Evolutionary conservation across 306 rosid genomes (phyloP).

Genomic region (Castanospermum australe): DNA sequence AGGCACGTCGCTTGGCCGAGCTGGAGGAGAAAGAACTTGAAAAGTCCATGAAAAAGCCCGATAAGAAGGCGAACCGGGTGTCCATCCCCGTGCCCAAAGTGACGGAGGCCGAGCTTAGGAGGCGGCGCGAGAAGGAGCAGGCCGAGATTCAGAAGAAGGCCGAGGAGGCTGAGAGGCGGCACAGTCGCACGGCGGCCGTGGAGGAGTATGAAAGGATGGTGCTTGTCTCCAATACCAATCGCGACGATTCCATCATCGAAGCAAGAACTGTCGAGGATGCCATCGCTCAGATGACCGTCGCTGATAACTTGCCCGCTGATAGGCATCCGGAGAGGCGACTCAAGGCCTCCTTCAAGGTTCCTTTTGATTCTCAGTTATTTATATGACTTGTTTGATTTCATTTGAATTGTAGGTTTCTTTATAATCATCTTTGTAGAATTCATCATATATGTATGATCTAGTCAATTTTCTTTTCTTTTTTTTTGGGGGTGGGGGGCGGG

Average conservation of each 20-base stretch:
- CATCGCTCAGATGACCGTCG: conserved; percentile 60
- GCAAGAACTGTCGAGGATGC: conserved; percentile 90
- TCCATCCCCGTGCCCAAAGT: conserved; percentile 84
- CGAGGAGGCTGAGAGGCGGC: conserved; percentile 65
- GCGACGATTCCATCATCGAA: conserved; percentile 82
- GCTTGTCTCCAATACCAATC: conserved; percentile 72
- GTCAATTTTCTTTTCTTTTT: neutral
- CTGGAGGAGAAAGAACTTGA: conserved; percentile 90
- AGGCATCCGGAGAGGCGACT: conserved; percentile 94
- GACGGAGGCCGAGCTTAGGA: conserved; percentile 75
- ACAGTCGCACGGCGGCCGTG: conserved; percentile 78
- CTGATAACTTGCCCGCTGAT: conserved; percentile 67
- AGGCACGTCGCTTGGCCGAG: conserved; percentile 88
- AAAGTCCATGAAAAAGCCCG: conserved; percentile 63
- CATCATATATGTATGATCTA: no score
- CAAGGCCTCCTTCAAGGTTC: conserved; percentile 92
- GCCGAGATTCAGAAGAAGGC: conserved; percentile 56
- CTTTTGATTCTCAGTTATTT: neutral
- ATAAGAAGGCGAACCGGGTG: conserved; percentile 81
- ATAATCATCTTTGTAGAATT: neutral
- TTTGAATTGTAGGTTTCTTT: neutral
- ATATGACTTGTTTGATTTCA: neutral
- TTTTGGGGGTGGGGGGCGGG: neutral
- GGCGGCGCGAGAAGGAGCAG: conserved; percentile 71
- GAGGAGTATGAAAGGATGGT: conserved; percentile 95